Conservation (phyloP, 495 filamentous ascomycete species). For the Aspergillus cristatus region DNA sequence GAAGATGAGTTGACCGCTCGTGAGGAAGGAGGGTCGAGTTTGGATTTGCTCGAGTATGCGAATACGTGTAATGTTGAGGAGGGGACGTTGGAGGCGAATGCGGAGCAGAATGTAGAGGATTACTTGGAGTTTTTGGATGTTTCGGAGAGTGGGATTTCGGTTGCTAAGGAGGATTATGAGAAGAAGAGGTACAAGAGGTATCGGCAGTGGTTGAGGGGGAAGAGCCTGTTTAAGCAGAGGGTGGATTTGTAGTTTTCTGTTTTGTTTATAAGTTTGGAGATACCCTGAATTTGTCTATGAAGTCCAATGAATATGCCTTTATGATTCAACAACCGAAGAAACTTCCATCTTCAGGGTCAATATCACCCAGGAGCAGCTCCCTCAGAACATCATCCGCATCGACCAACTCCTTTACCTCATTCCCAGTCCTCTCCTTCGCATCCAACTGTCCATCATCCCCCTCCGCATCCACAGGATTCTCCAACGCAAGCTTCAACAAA, state of each 20-base stretch:
- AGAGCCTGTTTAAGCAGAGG: constrained; percentile 88
- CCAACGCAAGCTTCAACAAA: constrained; percentile 27
- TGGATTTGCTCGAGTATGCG: constrained; percentile 69
- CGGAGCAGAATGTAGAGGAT: constrained; percentile 61
- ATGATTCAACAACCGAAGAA: constrained; percentile 6
- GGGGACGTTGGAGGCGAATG: constrained; percentile 21
- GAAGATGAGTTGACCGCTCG: constrained; percentile 45
- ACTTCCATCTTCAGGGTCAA: constrained; percentile 9
- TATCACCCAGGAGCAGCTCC: constrained; percentile 16
- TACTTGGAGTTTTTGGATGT: constrained; percentile 70
- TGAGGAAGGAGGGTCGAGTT: constrained; percentile 37
- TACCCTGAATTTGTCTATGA: constrained; percentile 3
- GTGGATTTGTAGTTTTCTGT: constrained; percentile 42
- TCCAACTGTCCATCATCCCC: constrained; percentile 13
- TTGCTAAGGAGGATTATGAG: constrained; percentile 67
- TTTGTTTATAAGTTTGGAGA: background rate
- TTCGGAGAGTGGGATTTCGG: constrained; percentile 76
- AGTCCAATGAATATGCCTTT: background rate
- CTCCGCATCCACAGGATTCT: constrained; percentile 16
- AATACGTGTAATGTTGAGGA: constrained; percentile 40
- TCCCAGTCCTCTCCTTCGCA: constrained; percentile 17
- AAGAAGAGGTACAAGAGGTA: constrained; percentile 97
- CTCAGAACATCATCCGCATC: constrained; percentile 27
- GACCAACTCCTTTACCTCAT: constrained; percentile 27
- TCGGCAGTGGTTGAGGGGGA: constrained; percentile 83